Evolutionary conservation across 345 rosid species (phyloP).

Genomic region (Luvunga scandens): DNA sequence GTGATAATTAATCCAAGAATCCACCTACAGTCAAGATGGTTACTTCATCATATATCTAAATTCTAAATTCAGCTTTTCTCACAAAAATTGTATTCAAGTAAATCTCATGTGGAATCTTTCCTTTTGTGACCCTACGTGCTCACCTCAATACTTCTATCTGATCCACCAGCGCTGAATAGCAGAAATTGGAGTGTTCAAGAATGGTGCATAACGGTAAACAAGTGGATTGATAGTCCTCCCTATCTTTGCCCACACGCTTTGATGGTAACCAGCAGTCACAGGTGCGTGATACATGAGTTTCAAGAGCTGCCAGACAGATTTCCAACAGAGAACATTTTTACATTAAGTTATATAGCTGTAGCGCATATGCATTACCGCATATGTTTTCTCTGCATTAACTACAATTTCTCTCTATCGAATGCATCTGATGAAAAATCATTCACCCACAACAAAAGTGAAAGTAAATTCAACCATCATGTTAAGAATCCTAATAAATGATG

Average conservation of each 20-base stretch:
- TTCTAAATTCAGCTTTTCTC: neutral
- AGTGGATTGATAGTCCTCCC: conserved; percentile 67
- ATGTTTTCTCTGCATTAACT: neutral
- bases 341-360: neutral
- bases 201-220: conserved; percentile 65
- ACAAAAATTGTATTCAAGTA: neutral
- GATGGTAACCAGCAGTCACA: conserved; percentile 82
- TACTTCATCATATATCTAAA: neutral
- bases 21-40: conserved; percentile 6
- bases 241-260: conserved; percentile 75
- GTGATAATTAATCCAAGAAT: neutral
- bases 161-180: conserved; percentile 92
- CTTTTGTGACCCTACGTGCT: neutral
- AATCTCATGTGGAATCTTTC: neutral
- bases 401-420: neutral
- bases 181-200: conserved; percentile 62
- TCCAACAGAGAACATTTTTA: neutral
- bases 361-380: neutral
- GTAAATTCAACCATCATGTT: neutral
- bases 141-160: conserved; percentile 39
- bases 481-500: neutral
- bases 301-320: conserved; percentile 52
- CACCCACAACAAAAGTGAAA: neutral
- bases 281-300: conserved; percentile 99
- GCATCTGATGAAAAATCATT: neutral